Conservation (phyloP, 805 yeast species). For the Lachancea thermotolerans region DNA sequence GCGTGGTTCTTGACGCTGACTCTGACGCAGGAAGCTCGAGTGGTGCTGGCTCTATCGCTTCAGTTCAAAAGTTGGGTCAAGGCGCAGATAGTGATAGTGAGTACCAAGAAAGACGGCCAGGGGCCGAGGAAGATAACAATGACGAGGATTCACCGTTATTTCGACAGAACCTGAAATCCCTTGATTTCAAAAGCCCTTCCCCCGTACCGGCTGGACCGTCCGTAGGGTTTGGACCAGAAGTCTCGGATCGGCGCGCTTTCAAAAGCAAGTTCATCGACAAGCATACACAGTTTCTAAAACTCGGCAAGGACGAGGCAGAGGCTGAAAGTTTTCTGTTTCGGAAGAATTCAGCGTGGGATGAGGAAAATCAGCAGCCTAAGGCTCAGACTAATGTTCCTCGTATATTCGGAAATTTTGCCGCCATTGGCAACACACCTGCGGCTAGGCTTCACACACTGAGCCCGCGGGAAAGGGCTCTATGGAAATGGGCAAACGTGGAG, state of each 20-base stretch:
- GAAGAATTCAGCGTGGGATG: slow-evolving; percentile 13
- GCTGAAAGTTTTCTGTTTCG: slow-evolving; percentile 16
- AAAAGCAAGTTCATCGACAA: background rate
- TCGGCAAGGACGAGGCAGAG: slow-evolving; percentile 9
- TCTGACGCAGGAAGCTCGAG: slow-evolving; percentile 4
- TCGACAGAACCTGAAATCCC: slow-evolving; percentile 2
- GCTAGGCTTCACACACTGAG: slow-evolving; percentile 39
- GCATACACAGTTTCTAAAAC: background rate
- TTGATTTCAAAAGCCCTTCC: background rate
- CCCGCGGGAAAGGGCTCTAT: slow-evolving; percentile 71
- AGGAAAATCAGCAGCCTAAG: background rate
- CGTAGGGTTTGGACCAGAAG: background rate
- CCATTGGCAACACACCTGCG: slow-evolving; percentile 23
- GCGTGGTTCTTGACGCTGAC: slow-evolving; percentile 5
- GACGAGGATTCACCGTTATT: slow-evolving; percentile 18
- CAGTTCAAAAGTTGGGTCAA: slow-evolving; percentile 26
- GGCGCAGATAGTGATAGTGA: slow-evolving; percentile 9
- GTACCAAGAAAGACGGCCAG: slow-evolving; percentile 1
- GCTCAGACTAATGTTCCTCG: slow-evolving; percentile 17
- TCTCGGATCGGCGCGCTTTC: background rate
- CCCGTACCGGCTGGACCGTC: slow-evolving; percentile 1
- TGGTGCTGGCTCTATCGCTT: slow-evolving; percentile 8
- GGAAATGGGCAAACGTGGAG: slow-evolving; percentile 96
- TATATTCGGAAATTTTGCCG: slow-evolving; percentile 19
- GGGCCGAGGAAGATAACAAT: background rate